Base-by-base conservation (phyloP, 2,329 filamentous ascomycete species). In the Pseudogymnoascus sp. region DNA sequence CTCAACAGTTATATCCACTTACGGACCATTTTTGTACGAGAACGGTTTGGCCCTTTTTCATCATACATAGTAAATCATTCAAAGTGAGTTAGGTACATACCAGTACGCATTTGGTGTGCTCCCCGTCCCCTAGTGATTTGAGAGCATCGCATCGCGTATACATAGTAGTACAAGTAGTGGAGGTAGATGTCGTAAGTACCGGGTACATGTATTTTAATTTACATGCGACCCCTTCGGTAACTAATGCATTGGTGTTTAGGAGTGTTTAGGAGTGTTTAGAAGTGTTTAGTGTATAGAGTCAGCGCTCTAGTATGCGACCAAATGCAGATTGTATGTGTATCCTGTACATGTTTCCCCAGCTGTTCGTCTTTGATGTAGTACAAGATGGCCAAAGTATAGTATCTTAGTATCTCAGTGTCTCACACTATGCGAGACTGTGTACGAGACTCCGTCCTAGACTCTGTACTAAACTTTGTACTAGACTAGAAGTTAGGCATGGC, bases 81-180 rank as follows among this genome's bases (percentile, higher is more conserved):
- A 4, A 35, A 10, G 21, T 45, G 15, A 3, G 8, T 21, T 21
- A 21, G 4, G 39, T 41, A 41, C 19, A n/a, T 41, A 21, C 19
- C 23, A 28, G 41, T 48, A 48, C 41, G 41, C 41, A 48, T 48
- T 48, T 48, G 41, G 41, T 48, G 41, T 48, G 21, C 8, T 4
- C 18, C 41, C 13, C 23, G 41, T 48, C 41, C 41, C 41, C 41
- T 48, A 45, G 41, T 48, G 41, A 48, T 48, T 48, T 10, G 41
- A 15, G 23, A 28, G 41, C n/a, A n/a, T n/a, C n/a, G n/a, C n/a
- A 2, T 48, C 18, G 21, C 41, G 41, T 21, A 28, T n/a, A 48
- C 10, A 23, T 48, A 15, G 13, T 48, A 8, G 41, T 21, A 28
- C 23, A 48, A 15, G 41, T 48, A 15, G 13, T 48, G 13, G 38